Evolutionary conservation across 1,139 yeast genomes (phyloP).

Genomic region (Pichia sp.): DNA sequence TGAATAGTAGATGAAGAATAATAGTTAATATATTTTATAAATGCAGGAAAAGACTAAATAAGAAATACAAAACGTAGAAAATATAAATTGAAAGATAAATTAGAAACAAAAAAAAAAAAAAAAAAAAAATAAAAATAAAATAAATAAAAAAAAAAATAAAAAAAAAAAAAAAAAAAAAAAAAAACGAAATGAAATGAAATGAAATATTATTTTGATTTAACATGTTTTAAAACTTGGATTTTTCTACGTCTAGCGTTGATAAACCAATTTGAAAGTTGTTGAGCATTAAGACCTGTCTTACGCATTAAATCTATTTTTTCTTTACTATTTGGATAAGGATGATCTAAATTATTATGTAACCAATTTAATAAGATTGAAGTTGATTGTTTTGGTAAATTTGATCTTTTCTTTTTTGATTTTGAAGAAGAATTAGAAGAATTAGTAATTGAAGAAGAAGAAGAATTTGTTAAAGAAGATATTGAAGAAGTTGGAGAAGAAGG

Average conservation of each 20-base stretch:
- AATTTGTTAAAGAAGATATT: neutral
- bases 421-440: neutral
- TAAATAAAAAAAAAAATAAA: neutral
- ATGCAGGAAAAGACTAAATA: no score
- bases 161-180: neutral
- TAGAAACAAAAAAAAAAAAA: no score
- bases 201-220: neutral
- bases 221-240: conserved; percentile 35
- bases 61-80: no score
- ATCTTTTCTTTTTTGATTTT: conserved; percentile 25
- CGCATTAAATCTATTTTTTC: conserved; percentile 77
- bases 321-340: conserved; percentile 90
- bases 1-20: neutral
- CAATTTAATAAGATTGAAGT: conserved; percentile 76
- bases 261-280: conserved; percentile 94
- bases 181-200: no score
- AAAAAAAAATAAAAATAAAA: neutral
- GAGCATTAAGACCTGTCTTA: conserved; percentile 82
- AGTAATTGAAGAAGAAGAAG: neutral
- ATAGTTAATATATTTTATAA: no score
- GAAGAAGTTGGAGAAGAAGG: conserved; percentile 5
- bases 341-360: conserved; percentile 79
- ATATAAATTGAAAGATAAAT: no score
- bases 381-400: conserved; percentile 81
- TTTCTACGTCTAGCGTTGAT: conserved; percentile 91